A percentile compares a stretch with the other conserved stretches of the same genome.
phyloP scores from a whole-genome alignment of 2,329 filamentous ascomycete species.

The Paradendryphiella salina region DNA sequence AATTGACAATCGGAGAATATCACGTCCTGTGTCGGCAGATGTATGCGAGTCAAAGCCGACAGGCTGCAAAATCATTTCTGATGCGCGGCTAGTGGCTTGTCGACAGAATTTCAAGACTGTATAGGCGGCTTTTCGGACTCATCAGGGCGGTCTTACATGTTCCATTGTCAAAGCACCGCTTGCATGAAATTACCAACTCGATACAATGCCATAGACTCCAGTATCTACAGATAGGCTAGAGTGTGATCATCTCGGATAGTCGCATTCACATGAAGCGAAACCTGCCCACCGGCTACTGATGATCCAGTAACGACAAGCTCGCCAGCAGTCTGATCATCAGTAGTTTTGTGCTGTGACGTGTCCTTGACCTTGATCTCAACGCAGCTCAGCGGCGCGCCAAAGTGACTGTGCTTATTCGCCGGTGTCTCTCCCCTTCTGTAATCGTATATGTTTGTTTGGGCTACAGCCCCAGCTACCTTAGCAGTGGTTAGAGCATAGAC shows the following conservation, averaged over 20 bases:
- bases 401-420: slow-evolving; percentile 61
- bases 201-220: too few species aligned
- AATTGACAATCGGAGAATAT: too few species aligned
- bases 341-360: slow-evolving; percentile 62
- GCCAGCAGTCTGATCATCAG: slow-evolving; percentile 55
- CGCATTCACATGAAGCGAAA: slow-evolving; percentile 65
- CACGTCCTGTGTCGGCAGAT: too few species aligned
- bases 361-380: slow-evolving; percentile 77
- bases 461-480: slow-evolving; percentile 83
- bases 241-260: slow-evolving; percentile 74
- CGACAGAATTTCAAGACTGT: too few species aligned
- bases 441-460: slow-evolving; percentile 85
- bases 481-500: slow-evolving; percentile 83
- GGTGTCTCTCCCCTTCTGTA: slow-evolving; percentile 64
- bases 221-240: slow-evolving; percentile 56
- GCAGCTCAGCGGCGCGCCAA: slow-evolving; percentile 78
- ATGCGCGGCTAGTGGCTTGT: too few species aligned
- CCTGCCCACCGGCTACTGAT: slow-evolving; percentile 69
- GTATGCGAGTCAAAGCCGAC: too few species aligned
- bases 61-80: too few species aligned
- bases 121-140: too few species aligned
- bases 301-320: slow-evolving; percentile 75
- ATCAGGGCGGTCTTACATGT: too few species aligned
- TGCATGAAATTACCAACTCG: too few species aligned
- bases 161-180: not conserved